phyloP scores from a whole-genome alignment of 169 alveolate genomes.

The Cystoisospora suis region DNA sequence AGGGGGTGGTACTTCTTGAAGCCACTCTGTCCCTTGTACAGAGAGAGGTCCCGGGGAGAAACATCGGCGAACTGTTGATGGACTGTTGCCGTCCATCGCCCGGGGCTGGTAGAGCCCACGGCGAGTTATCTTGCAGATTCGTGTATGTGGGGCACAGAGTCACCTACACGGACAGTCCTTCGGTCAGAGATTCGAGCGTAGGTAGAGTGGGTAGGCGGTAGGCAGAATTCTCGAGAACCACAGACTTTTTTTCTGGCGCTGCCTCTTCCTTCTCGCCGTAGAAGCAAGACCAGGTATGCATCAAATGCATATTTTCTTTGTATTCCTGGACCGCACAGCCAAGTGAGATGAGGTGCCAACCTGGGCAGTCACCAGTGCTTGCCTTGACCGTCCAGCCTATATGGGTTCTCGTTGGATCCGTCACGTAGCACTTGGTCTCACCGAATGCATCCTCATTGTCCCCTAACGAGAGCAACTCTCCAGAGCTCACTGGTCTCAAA shows the following conservation, averaged over 20 bases:
- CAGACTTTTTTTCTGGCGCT: background rate
- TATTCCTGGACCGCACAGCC: background rate
- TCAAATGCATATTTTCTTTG: background rate
- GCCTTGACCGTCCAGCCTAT: slow-evolving; percentile 55
- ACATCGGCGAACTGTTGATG: slow-evolving; percentile 44
- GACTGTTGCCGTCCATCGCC: slow-evolving; percentile 30
- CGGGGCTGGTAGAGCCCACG: background rate
- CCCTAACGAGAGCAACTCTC: slow-evolving; percentile 42
- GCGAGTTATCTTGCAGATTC: background rate
- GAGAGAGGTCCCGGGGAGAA: slow-evolving; percentile 52
- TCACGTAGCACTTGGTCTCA: slow-evolving; percentile 71
- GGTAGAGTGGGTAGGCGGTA: slow-evolving; percentile 27
- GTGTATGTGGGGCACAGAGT: background rate
- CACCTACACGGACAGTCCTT: background rate
- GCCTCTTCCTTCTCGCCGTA: slow-evolving; percentile 50
- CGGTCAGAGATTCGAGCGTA: background rate
- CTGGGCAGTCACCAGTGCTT: background rate
- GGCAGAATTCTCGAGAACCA: background rate
- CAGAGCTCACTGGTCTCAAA: background rate
- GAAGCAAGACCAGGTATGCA: slow-evolving; percentile 62
- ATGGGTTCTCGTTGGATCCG: slow-evolving; percentile 55
- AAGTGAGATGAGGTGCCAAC: background rate
- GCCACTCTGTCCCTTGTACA: slow-evolving; percentile 56
- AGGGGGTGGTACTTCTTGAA: slow-evolving; percentile 45
- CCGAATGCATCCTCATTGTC: slow-evolving; percentile 72